Percentiles rank a stretch among this genome's conserved stretches.
These are phyloP conservation scores for California macrophylla DNA, from an alignment of 441 rosid genomes.

Conservation along the genomic window DNA sequence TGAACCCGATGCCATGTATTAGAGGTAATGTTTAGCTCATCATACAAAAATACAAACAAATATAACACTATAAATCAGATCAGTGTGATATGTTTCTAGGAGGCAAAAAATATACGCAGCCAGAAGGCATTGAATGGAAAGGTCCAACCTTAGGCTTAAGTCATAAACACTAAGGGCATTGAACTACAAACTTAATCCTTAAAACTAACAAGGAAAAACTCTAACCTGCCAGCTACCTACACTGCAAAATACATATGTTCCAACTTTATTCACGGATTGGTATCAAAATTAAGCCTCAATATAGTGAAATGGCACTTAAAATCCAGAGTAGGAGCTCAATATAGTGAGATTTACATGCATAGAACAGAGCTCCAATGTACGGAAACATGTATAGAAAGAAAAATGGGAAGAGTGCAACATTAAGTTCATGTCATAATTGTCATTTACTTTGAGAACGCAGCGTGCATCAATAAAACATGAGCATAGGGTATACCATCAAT, in stretches of 20 bases:
- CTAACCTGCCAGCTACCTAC: not conserved
- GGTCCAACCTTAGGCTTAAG: slow-evolving; percentile 8
- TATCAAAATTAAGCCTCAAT: not conserved
- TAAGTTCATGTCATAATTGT: slow-evolving; percentile 73
- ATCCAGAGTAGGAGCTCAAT: slow-evolving; percentile 12
- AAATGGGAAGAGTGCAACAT: slow-evolving; percentile 32
- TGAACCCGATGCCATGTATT: slow-evolving; percentile 46
- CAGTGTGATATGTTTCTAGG: not conserved
- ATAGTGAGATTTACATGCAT: slow-evolving; percentile 13
- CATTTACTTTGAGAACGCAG: slow-evolving; percentile 82
- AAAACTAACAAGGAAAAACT: slow-evolving; percentile 1
- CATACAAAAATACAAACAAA: slow-evolving; percentile 18
- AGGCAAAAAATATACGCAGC: not conserved
- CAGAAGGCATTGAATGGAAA: slow-evolving; percentile 8
- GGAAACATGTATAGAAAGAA: slow-evolving; percentile 31
- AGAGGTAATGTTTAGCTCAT: slow-evolving; percentile 43
- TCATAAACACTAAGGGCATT: slow-evolving; percentile 15
- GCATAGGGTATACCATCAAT: slow-evolving; percentile 84
- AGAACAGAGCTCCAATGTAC: slow-evolving; percentile 25
- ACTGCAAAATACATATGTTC: not conserved
- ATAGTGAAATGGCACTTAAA: not conserved
- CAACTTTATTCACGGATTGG: slow-evolving; percentile 5
- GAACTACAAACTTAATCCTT: slow-evolving; percentile 13
- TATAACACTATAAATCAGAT: slow-evolving; percentile 6
- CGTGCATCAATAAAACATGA: slow-evolving; percentile 89